phyloP scores from a whole-genome alignment of 352 stramenopile genomes.

The Phytopythium helicoides region DNA sequence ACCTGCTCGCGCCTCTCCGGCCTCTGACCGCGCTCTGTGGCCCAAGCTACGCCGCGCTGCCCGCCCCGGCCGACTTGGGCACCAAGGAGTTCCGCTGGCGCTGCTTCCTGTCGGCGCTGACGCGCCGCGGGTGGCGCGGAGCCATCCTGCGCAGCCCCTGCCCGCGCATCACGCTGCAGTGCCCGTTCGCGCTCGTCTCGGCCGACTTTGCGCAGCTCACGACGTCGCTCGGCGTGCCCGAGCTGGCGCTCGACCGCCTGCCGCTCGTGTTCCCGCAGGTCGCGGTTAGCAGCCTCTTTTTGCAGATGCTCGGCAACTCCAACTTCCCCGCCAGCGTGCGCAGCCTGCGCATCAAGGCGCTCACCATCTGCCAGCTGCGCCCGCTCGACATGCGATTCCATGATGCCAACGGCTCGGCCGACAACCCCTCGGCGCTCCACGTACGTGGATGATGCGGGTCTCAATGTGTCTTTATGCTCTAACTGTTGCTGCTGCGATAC shows the following conservation, averaged over 20 bases:
- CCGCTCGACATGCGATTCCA: conserved; percentile 69
- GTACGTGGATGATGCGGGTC: conserved; percentile 18
- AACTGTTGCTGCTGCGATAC: neutral
- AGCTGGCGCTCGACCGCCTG: conserved; percentile 64
- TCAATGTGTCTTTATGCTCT: neutral
- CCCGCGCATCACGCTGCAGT: conserved; percentile 74
- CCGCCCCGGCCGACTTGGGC: conserved; percentile 66
- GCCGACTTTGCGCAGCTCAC: conserved; percentile 81
- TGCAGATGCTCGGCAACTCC: conserved; percentile 82
- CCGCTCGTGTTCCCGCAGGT: conserved; percentile 80
- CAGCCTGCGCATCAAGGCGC: conserved; percentile 51
- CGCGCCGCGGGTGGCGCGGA: conserved; percentile 51
- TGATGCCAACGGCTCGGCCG: conserved; percentile 25
- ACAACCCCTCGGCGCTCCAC: conserved; percentile 27
- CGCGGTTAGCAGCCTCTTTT: conserved; percentile 53
- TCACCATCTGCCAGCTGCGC: conserved; percentile 76
- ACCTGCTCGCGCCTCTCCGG: too few species aligned
- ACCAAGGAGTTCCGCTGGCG: conserved; percentile 81
- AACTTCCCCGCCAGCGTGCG: conserved; percentile 66
- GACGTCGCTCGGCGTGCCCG: conserved; percentile 64
- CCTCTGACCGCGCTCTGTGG: too few species aligned
- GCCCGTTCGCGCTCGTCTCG: conserved; percentile 64
- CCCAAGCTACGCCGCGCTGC: conserved; percentile 50
- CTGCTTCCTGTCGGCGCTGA: conserved; percentile 60
- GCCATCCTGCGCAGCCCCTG: conserved; percentile 54